Conservation (phyloP, 148 eudicot species). For the Oxyria digyna region DNA sequence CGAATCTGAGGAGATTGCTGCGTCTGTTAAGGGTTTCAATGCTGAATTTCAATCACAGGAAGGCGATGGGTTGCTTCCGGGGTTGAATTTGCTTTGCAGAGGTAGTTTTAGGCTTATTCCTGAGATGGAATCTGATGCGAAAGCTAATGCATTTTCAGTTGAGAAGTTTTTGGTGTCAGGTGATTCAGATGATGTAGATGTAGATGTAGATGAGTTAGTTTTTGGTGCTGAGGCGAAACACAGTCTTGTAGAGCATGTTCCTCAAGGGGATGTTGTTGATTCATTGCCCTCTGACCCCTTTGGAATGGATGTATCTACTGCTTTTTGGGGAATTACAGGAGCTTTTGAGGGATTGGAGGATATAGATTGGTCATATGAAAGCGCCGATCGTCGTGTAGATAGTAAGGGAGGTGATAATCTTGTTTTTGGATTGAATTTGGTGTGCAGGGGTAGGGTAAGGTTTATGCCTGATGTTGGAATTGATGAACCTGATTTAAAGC, state of each 20-base stretch:
- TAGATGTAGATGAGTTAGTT: neutral
- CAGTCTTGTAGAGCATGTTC: neutral
- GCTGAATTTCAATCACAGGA: neutral
- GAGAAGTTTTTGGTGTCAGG: slow-evolving; percentile 3
- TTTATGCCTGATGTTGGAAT: slow-evolving; percentile 7
- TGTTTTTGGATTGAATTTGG: slow-evolving; percentile 5
- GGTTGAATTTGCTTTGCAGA: slow-evolving; percentile 6
- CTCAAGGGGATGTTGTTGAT: slow-evolving; percentile 1
- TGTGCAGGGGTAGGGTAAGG: slow-evolving; percentile 4
- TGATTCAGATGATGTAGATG: neutral
- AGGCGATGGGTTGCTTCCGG: slow-evolving; percentile 8
- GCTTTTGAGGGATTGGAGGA: slow-evolving; percentile 4
- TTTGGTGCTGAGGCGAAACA: neutral
- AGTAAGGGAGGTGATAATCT: neutral
- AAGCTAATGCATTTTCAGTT: neutral
- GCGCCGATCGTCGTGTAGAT: neutral
- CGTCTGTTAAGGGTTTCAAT: slow-evolving; percentile 2
- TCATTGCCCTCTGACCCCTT: slow-evolving; percentile 8
- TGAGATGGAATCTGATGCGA: slow-evolving; percentile 9
- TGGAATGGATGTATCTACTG: slow-evolving; percentile 8
- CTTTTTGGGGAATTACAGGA: slow-evolving; percentile 3
- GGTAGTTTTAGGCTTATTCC: slow-evolving; percentile 7
- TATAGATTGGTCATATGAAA: slow-evolving; percentile 2
- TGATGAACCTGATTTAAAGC: neutral
- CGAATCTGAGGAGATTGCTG: slow-evolving; percentile 7